Percentiles rank a stretch among this genome's conserved stretches.
phyloP scores from a whole-genome alignment of 2,329 filamentous ascomycete genomes.

The Pochonia chlamydosporia region DNA sequence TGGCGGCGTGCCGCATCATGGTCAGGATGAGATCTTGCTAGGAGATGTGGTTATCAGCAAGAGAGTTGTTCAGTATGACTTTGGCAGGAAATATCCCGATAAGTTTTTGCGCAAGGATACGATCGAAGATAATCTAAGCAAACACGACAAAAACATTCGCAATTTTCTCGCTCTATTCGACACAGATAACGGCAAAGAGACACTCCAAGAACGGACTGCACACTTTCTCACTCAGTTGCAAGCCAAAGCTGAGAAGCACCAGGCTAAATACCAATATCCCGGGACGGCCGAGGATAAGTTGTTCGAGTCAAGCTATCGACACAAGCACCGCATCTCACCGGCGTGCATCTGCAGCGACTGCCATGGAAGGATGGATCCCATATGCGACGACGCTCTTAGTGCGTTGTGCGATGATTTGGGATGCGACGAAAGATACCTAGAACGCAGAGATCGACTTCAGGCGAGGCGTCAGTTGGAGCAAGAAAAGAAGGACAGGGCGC shows the following conservation, averaged over 20 bases:
- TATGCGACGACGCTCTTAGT: slow-evolving; percentile 9
- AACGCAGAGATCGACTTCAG: slow-evolving; percentile 20
- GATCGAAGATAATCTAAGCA: too few relatives aligned
- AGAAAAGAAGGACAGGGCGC: slow-evolving; percentile 9
- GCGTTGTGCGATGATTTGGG: slow-evolving; percentile 10
- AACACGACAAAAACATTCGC: slow-evolving; percentile 20
- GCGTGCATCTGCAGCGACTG: too few relatives aligned
- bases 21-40: slow-evolving; percentile 16
- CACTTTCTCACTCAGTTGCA: slow-evolving; percentile 9
- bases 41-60: slow-evolving; percentile 27
- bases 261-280: slow-evolving; percentile 14
- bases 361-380: too few relatives aligned
- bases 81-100: slow-evolving; percentile 18
- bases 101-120: slow-evolving; percentile 19
- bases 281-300: too few relatives aligned
- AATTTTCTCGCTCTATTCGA: slow-evolving; percentile 18
- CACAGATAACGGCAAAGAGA: slow-evolving; percentile 8
- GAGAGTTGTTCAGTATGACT: slow-evolving; percentile 22
- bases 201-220: slow-evolving; percentile 7
- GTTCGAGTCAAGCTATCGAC: too few relatives aligned
- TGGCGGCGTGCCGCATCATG: slow-evolving; percentile 23
- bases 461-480: slow-evolving; percentile 2
- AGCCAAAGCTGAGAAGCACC: slow-evolving; percentile 4
- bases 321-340: too few relatives aligned
- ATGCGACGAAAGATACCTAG: slow-evolving; percentile 15